Evolutionary conservation across 208 protist genomes (phyloP), one percentile per base, ranked within the genome.

Genomic region (Acanthamoeba castellanii): DNA sequence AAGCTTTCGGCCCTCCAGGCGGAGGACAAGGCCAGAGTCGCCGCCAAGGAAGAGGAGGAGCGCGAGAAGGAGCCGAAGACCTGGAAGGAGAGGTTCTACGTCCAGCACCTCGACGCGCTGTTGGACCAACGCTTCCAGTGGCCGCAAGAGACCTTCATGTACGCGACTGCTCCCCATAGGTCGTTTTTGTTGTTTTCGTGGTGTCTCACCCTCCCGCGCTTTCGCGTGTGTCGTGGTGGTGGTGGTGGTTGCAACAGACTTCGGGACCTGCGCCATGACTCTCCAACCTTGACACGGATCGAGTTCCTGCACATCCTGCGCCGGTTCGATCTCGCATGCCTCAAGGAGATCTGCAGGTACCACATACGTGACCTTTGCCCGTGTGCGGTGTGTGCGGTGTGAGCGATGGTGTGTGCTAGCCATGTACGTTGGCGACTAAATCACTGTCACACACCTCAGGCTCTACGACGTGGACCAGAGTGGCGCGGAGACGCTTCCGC

Each of bases 31-130:
- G 66, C 25, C 45, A 47, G 45, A 18, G 22, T 18, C n/a, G 3
- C 3, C n/a, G 66, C 25, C n/a, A 30, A 74, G n/a, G 13, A 20
- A 34, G 32, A 74, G 25, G 66, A 74, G 32, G 32, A 74, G 66
- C n/a, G 32, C 25, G 66, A 74, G 25, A 74, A 74, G 66, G 66
- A 74, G 66, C 66, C 66, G 13, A n/a, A 74, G 66, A 74, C 66
- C 18, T 74, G 66, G 66, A 74, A 74, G 66, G 66, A 74, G 66
- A 74, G 66, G 32, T 74, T 74, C 32, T 74, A 74, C 66, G 66
- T 74, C 25, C 66, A 74, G 66, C 66, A 74, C 66, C 32, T 74
- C n/a, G 25, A 74, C 25, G 66, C 66, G n/a, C 66, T n/a, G 22
- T 34, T 74, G 66, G 66, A 74, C 8, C 66, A 37, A 74, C 66